Conservation (phyloP, 345 rosid species). For the Heritiera littoralis region DNA sequence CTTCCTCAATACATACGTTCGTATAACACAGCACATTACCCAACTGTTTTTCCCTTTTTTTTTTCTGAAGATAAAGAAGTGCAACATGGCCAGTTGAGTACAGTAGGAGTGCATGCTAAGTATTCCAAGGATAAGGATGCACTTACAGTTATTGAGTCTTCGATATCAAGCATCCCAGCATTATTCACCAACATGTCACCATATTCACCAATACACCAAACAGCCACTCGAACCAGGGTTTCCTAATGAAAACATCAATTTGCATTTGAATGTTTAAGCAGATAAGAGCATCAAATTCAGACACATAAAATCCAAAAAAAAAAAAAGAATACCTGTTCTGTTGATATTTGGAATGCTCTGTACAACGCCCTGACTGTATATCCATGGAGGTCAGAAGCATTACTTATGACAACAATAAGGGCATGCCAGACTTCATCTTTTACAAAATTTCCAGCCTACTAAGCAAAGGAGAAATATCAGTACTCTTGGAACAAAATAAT, state of each 20-base stretch:
- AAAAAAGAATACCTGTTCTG: slow-evolving; percentile 69
- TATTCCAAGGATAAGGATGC: slow-evolving; percentile 22
- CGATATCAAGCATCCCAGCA: slow-evolving; percentile 81
- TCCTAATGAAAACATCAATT: slow-evolving; percentile 54
- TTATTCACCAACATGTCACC: slow-evolving; percentile 93
- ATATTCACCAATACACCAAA: slow-evolving; percentile 99
- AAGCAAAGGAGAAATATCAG: slow-evolving; percentile 42
- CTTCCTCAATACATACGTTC: background rate
- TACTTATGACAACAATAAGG: slow-evolving; percentile 90
- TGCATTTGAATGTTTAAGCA: slow-evolving; percentile 29
- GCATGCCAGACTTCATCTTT: slow-evolving; percentile 99
- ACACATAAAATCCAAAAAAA: slow-evolving; percentile 22
- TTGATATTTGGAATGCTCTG: slow-evolving; percentile 69
- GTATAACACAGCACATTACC: slow-evolving; percentile 17
- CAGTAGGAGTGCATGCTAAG: slow-evolving; percentile 18
- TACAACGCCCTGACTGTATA: slow-evolving; percentile 86
- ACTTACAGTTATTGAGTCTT: slow-evolving; percentile 90
- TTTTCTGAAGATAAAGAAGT: background rate
- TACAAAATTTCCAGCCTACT: slow-evolving; percentile 97
- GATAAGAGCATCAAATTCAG: slow-evolving; percentile 26
- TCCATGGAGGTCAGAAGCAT: slow-evolving; percentile 95
- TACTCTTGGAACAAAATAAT: slow-evolving; percentile 27
- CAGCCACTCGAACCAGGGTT: slow-evolving; percentile 91
- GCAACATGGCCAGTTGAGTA: background rate
- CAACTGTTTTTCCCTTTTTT: background rate